A percentile compares a stretch with the other conserved stretches of the same genome.
Conservation (phyloP, 1,284 basidiomycete species). For the Flammula alnicola region DNA sequence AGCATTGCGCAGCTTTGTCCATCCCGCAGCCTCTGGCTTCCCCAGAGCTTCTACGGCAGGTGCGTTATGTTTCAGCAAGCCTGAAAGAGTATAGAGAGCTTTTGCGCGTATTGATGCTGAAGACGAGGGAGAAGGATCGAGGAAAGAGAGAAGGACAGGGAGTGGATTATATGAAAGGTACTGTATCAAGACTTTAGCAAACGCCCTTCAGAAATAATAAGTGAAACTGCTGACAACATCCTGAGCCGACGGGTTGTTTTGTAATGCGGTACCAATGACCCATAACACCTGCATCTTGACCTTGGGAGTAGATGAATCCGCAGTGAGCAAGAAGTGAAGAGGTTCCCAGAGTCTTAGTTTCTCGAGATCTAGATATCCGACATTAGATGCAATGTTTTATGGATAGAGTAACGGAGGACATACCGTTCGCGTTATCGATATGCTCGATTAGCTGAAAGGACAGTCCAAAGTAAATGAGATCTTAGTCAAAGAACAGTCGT, state of each 20-base stretch:
- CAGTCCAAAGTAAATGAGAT: not conserved
- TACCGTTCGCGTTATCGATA: constrained; percentile 96
- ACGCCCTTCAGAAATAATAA: not conserved
- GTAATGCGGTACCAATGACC: constrained; percentile 93
- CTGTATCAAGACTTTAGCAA: constrained; percentile 42
- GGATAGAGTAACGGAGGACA: too few species aligned
- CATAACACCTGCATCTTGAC: constrained; percentile 83
- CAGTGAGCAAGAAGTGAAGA: constrained; percentile 69
- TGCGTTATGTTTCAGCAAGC: constrained; percentile 83
- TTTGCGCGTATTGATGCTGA: constrained; percentile 69
- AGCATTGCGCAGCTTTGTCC: constrained; percentile 65
- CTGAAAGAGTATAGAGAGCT: constrained; percentile 87
- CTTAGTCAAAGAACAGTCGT: not conserved
- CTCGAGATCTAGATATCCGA: constrained; percentile 65
- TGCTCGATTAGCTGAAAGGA: constrained; percentile 78
- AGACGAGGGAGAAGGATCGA: constrained; percentile 56
- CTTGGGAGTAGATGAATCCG: constrained; percentile 56
- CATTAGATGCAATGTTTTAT: not conserved
- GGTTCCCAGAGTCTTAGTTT: constrained; percentile 88
- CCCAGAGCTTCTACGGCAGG: constrained; percentile 68
- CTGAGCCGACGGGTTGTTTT: constrained; percentile 95
- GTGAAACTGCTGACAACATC: constrained; percentile 62
- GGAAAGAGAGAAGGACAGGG: constrained; percentile 64
- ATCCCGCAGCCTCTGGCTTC: constrained; percentile 59
- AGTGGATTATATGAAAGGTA: constrained; percentile 77